A percentile compares a stretch with the other conserved stretches of the same genome.
Conservation (phyloP, 2,329 filamentous ascomycete genomes). For the Blastomyces percursus region DNA sequence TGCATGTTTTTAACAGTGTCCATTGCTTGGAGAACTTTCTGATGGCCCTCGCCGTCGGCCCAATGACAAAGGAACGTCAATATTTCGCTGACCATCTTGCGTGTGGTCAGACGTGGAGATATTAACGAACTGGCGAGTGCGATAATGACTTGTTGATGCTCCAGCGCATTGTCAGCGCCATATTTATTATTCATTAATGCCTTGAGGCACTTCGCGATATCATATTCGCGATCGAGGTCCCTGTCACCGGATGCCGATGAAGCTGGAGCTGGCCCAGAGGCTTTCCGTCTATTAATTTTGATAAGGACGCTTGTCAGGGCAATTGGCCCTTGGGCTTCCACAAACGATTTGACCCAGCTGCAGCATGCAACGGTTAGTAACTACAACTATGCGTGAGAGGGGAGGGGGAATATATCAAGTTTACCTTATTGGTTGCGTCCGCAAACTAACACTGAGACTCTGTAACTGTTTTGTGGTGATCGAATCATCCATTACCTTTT, state of each 20-base stretch:
- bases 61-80: constrained; percentile 94
- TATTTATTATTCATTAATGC: constrained; percentile 99
- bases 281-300: constrained; percentile 84
- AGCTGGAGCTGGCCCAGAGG: constrained; percentile 57
- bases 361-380: constrained; percentile 5
- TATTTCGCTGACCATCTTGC: constrained; percentile 92
- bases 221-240: constrained; percentile 83
- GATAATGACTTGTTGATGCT: constrained; percentile 80
- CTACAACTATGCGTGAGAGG: constrained; percentile 1
- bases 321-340: constrained; percentile 94
- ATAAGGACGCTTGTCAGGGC: constrained; percentile 86
- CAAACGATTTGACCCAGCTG: constrained; percentile 87
- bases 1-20: constrained; percentile 81
- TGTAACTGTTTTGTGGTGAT: constrained; percentile 85
- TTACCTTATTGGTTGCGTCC: constrained; percentile 80
- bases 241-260: constrained; percentile 54
- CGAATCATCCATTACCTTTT: constrained; percentile 90
- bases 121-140: constrained; percentile 78
- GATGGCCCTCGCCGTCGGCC: constrained; percentile 76
- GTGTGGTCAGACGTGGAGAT: constrained; percentile 77
- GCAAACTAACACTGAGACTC: constrained; percentile 83
- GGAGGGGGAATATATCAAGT: constrained; percentile 7
- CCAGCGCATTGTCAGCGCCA: constrained; percentile 86
- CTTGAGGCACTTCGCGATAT: constrained; percentile 96
- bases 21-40: constrained; percentile 87